Evolutionary conservation across 148 eudicot genomes (phyloP), one percentile per base, ranked within the genome.

Genomic region (Arctostaphylos glauca): DNA sequence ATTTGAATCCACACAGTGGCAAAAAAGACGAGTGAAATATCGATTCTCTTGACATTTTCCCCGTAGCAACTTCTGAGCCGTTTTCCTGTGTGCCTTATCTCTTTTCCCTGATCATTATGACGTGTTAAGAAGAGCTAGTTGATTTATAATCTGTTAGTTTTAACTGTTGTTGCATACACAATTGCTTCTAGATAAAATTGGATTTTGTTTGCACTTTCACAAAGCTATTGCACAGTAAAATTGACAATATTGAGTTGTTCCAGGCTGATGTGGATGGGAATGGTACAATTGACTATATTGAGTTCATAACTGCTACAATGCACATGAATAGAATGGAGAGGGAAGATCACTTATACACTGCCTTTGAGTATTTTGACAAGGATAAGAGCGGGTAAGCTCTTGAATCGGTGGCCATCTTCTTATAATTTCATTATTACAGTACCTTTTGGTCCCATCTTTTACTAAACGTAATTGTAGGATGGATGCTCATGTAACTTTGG

Each of bases 201-300:
- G 13, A 77, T 31, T 53, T 15, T 53, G 3, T 54, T 54, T 54
- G 48, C 12, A 6, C 79, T 76, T 76, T 76, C 46, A 25, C 47
- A 31, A 53, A 76, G 5, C 46, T 64, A 55, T 81, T 81, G 66
- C 9, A 16, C 2, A 31, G 76, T 23, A 16, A 9, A 78, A 47
- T 56, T 55, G 49, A 21, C 15, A 31, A 44, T 82, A 46, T 68
- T 5, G 5, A 6, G 38, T 80, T 83, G 70, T 86, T 88, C 25
- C 93, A 96, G 99, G 98, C 99, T 79, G 99, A 96, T 80, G 98
- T 96, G 81, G 98, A 96, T 86, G 98, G 98, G 54, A 92, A 91
- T 90, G 99, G 99, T 80, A 93, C 95, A 71, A 96, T 96, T 31
- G 99, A 96, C 82, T 96, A 96, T 84, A 90, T 94, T 87, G 99